phyloP scores from a whole-genome alignment of 306 rosid species.

The Pyrus bretschneideri region DNA sequence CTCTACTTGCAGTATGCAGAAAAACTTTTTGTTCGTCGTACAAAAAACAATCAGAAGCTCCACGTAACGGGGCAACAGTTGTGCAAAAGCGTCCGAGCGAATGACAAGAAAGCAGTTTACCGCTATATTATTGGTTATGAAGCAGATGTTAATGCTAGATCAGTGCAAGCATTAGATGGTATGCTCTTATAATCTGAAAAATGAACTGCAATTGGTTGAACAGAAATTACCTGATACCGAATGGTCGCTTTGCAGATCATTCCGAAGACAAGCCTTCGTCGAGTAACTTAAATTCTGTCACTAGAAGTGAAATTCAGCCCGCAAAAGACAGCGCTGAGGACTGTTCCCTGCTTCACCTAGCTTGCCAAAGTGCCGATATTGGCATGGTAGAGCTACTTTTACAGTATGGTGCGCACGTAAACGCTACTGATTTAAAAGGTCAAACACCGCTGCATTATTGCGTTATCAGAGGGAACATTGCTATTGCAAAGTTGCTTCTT shows the following conservation, averaged over 20 bases:
- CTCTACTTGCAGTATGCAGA: slow-evolving; percentile 57
- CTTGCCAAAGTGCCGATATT: slow-evolving; percentile 56
- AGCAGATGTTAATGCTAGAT: slow-evolving; percentile 34
- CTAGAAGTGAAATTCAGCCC: slow-evolving; percentile 28
- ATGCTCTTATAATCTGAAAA: slow-evolving; percentile 19
- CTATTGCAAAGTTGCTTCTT: slow-evolving; percentile 50
- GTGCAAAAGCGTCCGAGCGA: slow-evolving; percentile 51
- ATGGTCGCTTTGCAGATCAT: slow-evolving; percentile 28
- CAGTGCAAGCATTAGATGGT: slow-evolving; percentile 39
- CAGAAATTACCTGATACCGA: slow-evolving; percentile 6
- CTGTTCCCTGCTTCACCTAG: slow-evolving; percentile 64
- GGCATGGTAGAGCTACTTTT: slow-evolving; percentile 79
- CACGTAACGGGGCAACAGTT: slow-evolving; percentile 36
- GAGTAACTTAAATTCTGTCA: slow-evolving; percentile 20
- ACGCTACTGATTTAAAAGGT: slow-evolving; percentile 50
- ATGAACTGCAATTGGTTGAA: slow-evolving; percentile 14
- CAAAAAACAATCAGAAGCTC: slow-evolving; percentile 15
- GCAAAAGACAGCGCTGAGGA: slow-evolving; percentile 29
- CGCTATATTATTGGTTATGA: slow-evolving; percentile 44
- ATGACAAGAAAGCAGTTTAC: slow-evolving; percentile 69
- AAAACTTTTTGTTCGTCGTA: slow-evolving; percentile 43
- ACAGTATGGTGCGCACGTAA: slow-evolving; percentile 66
- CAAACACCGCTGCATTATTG: slow-evolving; percentile 65
- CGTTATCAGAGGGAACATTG: slow-evolving; percentile 33
- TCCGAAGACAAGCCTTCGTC: slow-evolving; percentile 34